Evolutionary conservation across 2,329 filamentous ascomycete species (phyloP), one percentile per base, ranked within the genome.

Genomic region (Phyllosticta paracitricarpa): DNA sequence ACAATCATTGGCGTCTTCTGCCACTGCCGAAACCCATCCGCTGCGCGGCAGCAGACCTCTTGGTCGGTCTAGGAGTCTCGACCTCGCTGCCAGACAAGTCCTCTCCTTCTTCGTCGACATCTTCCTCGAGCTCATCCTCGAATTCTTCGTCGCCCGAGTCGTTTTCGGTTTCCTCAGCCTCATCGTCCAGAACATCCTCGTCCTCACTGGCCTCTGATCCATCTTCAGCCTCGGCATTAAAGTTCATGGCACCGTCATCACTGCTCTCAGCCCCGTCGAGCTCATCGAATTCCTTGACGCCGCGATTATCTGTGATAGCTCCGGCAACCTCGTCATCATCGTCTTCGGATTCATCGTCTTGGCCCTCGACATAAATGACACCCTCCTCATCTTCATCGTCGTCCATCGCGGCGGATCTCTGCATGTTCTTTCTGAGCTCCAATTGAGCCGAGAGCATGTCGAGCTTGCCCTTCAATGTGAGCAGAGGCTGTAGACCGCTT

Each of bases 381-480:
- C 82, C 84, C 64, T 90, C 86, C 65, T 90, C 86, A 51, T 87
- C 86, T 7, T 88, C 82, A 3, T 84, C 80, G 10, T 81, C 81
- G n/a, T 81, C 78, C 7, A 81, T 80, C 1, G 80, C 79, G 51
- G 79, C 77, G 55, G 78, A 78, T 56, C 77, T 81, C 68, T 88
- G 84, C 75, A 91, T 84, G 64, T 82, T 84, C 68, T 84, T 85
- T 57, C 94, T 82, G 68, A 96, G 78, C 68, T 89, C 85, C 73
- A 97, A 87, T 76, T 99, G 94, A 6, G 90, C 87, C 69, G 94
- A 89, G 56, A 97, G 81, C 84, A 99, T 90, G 71, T 97, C 93
- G 33, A 99, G 81, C 75, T 97, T 96, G 25, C 94, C 94, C 78
- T 97, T 97, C 63, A 99, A 82, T 22, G 92, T 84, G 40, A 99